Evolutionary conservation across 2,329 filamentous ascomycete species (phyloP), one percentile per base, ranked within the genome.

Genomic region (Epichloe uncinata): DNA sequence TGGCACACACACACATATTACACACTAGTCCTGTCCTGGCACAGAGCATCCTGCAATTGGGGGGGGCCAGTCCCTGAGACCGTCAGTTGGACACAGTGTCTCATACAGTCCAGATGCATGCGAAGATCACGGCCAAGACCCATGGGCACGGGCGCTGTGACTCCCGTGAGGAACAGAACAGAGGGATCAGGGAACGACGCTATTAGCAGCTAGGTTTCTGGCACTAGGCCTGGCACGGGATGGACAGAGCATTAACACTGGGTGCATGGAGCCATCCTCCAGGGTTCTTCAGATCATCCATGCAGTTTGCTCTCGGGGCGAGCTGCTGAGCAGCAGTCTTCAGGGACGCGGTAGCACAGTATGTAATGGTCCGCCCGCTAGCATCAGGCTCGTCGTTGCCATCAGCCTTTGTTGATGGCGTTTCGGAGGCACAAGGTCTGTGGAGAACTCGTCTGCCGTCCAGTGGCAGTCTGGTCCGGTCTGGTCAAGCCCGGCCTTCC

Each of bases 1-100:
- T 40, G 48, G 52, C 53, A 57, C 45, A 6, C 4, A 16, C 45
- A 50, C 59, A 50, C 53, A 57, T 45, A 6, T n/a, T n/a, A n/a
- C 4, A 16, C 45, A 50, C 60, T 60, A 61, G 47, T 22, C 46
- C 47, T 13, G 4, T 8, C 46, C 42, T 11, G 42, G 40, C 13
- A 37, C 47, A 26, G 22, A 9, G 22, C 50, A 15, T 44, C 45
- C 50, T 61, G 60, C 58, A 56, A 62, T 61, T 55, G 58, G 60
- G 52, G 44, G 34, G 44, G 34, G 37, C 22, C 13, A 56, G 57
- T 59, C 56, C 22, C n/a, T 44, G 35, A 22, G 38, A 35, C 49
- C 12, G 11, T 22, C 18, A n/a, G 33, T 7, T 38, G 44, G 9
- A n/a, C 41, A 50, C 44, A 50, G 49, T 50, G 44, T 47, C 49